phyloP scores from a whole-genome alignment of 306 rosid genomes.

The Crataegus laevigata region DNA sequence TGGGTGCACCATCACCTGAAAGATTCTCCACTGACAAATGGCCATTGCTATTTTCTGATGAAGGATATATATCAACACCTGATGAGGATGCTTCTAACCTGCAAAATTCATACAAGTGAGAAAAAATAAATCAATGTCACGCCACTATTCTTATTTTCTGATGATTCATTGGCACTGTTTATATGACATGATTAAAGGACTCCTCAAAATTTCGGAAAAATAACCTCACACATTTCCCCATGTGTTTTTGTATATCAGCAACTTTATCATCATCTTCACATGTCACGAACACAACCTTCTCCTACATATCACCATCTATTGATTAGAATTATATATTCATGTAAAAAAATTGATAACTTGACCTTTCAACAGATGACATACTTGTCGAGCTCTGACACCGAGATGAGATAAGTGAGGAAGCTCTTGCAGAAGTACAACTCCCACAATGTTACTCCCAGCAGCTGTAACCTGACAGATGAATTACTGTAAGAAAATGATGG shows the following conservation, averaged over 20 bases:
- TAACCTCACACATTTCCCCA: conserved; percentile 64
- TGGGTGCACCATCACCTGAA: conserved; percentile 25
- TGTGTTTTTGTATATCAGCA: conserved; percentile 45
- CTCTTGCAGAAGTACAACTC: conserved; percentile 84
- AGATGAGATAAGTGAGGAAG: conserved; percentile 99
- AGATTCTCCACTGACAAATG: conserved; percentile 29
- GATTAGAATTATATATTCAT: not conserved
- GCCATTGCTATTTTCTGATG: conserved; percentile 29
- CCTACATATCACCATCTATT: conserved; percentile 46
- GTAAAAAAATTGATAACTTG: not conserved
- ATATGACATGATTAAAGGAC: not conserved
- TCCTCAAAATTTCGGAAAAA: not conserved
- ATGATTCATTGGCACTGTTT: not conserved
- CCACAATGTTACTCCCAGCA: conserved; percentile 83
- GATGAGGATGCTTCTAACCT: conserved; percentile 82
- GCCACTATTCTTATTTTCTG: not conserved
- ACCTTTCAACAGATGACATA: conserved; percentile 30
- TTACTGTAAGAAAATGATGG: conserved; percentile 13
- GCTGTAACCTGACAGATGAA: conserved; percentile 70
- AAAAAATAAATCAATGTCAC: not conserved
- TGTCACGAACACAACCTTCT: conserved; percentile 88
- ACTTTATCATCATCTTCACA: conserved; percentile 80
- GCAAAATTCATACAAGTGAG: conserved; percentile 17
- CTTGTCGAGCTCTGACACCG: conserved; percentile 97
- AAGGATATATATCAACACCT: conserved; percentile 48